These are phyloP conservation scores for Phytophthora niederhauseri DNA, from an alignment of 352 stramenopile genomes.

Conservation along the genomic window DNA sequence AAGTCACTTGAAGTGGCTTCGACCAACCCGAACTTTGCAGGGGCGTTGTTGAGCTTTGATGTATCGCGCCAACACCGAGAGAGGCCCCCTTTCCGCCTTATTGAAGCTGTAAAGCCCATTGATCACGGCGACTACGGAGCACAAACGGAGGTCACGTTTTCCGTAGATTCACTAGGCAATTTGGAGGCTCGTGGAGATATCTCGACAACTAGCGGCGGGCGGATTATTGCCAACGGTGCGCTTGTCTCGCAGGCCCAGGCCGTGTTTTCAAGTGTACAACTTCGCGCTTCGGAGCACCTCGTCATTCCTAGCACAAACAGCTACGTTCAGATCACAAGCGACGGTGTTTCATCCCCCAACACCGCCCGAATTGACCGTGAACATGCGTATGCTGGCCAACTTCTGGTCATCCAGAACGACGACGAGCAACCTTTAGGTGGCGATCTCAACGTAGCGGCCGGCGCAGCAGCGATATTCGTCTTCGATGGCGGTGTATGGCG, in stretches of 20 bases:
- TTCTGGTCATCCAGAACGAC: conserved; percentile 81
- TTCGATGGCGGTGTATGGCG: conserved; percentile 72
- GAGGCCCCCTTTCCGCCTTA: conserved; percentile 47
- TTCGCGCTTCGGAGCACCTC: conserved; percentile 45
- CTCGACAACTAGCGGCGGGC: conserved; percentile 44
- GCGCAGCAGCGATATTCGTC: conserved; percentile 63
- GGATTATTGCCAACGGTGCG: conserved; percentile 54
- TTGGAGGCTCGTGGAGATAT: conserved; percentile 61
- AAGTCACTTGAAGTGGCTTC: conserved; percentile 51
- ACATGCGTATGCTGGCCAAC: conserved; percentile 55
- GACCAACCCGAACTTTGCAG: conserved; percentile 55
- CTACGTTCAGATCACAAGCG: conserved; percentile 70
- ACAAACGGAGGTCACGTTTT: conserved; percentile 36
- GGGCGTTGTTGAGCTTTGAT: conserved; percentile 55
- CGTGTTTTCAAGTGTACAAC: conserved; percentile 50
- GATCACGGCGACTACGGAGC: conserved; percentile 1
- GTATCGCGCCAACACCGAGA: conserved; percentile 35
- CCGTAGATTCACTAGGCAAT: conserved; percentile 52
- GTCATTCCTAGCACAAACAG: conserved; percentile 65
- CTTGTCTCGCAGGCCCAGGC: conserved; percentile 61
- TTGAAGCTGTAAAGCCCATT: conserved; percentile 42
- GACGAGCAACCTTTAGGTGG: conserved; percentile 59
- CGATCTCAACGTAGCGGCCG: conserved; percentile 56
- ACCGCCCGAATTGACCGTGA: conserved; percentile 45
- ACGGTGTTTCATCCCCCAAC: conserved; percentile 47